Evolutionary conservation across 257 asterid species (phyloP), one percentile per base, ranked within the genome.

Genomic region (Datura wrightii): DNA sequence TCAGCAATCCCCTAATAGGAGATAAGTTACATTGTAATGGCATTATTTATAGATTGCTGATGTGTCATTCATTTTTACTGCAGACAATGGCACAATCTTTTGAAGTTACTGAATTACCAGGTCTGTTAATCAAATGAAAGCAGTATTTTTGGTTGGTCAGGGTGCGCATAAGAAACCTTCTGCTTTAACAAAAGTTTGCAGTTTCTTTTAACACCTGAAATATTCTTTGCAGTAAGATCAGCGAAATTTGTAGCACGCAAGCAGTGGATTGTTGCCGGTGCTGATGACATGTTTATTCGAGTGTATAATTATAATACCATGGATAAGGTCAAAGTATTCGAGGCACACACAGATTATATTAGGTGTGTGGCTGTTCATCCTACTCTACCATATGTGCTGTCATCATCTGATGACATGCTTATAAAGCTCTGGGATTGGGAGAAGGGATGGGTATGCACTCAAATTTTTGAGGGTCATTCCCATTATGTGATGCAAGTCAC

Each of bases 401-500:
- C 99, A 89, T 95, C 99, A 76, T 97, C 99, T 19, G 99, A 97
- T 87, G 99, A 95, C 93, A 97, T 95, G 99, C 98, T 97, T 85
- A 97, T 97, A 90, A 97, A 97, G 92, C 98, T 97, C 44, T 97
- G 99, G 99, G 99, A 97, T 90, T 97, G 99, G 99, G 99, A 97
- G 86, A 97, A 95, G 90, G 99, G 99, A 34, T 95, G 98, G 98
- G 85, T 85, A 41, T 95, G 98, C 91, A 95, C 99, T 87, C 99
- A 97, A 87, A 95, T 97, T 83, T 97, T 95, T 85, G 99, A 97
- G 91, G 99, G 99, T 65, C 99, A 97, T 86, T 97, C 99, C 84
- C 99, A 97, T 91, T 97, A 97, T 44, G 98, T 97, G 86, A 97
- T 97, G 99, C 99, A 97, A 92, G 99, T 97, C 86, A 94, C 98